Evolutionary conservation across 352 stramenopile genomes (phyloP).

Genomic region (Phytophthora palmivora): DNA sequence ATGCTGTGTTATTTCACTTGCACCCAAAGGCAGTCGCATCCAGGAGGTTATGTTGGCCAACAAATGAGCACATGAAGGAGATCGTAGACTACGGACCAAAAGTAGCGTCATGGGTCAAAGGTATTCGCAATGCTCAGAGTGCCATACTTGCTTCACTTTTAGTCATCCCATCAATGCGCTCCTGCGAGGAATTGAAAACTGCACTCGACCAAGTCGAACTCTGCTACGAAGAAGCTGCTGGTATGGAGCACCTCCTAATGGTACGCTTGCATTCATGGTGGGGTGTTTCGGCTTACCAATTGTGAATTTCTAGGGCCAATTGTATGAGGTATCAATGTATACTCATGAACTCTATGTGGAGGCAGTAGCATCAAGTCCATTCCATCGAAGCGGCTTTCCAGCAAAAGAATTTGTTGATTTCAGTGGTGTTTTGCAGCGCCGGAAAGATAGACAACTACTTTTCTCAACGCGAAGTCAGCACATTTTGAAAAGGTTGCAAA

Average conservation of each 20-base stretch:
- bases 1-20: constrained; percentile 11
- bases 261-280: constrained; percentile 21
- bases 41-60: constrained; percentile 19
- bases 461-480: constrained; percentile 39
- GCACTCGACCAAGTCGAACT: constrained; percentile 28
- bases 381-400: constrained; percentile 28
- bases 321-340: constrained; percentile 46
- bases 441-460: constrained; percentile 46
- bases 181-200: constrained; percentile 33
- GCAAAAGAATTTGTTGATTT: constrained; percentile 35
- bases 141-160: constrained; percentile 35
- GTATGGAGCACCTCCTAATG: constrained; percentile 33
- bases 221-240: constrained; percentile 37
- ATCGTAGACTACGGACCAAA: constrained; percentile 14
- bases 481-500: constrained; percentile 49
- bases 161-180: constrained; percentile 40
- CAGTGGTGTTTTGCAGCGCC: constrained; percentile 32
- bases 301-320: constrained; percentile 34
- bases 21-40: constrained; percentile 7
- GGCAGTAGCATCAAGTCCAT: constrained; percentile 52
- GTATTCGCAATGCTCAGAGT: constrained; percentile 34
- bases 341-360: constrained; percentile 58
- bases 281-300: background rate
- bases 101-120: constrained; percentile 41
- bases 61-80: constrained; percentile 30